A percentile compares a stretch with the other conserved stretches of the same genome.
Conservation (phyloP, 495 filamentous ascomycete species). For the Parathielavia hyrcaniae region DNA sequence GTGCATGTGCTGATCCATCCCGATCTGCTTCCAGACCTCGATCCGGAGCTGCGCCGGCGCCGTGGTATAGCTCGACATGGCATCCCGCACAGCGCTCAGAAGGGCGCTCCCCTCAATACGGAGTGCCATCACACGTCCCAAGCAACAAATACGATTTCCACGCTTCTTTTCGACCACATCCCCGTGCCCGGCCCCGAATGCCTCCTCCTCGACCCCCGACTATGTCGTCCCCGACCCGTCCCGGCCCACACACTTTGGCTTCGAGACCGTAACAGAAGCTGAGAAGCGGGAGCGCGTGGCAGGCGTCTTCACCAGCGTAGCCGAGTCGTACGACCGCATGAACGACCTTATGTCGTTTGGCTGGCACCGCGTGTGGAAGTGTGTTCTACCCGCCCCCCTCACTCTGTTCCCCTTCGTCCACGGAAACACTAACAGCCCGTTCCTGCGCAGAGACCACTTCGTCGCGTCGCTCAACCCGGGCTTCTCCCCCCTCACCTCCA, state of each 20-base stretch:
- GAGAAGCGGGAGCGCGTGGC: constrained; percentile 67
- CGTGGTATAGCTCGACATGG: constrained; percentile 20
- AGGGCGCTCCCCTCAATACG: constrained; percentile 22
- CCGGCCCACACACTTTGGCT: constrained; percentile 87
- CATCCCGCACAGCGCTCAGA: constrained; percentile 24
- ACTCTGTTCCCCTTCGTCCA: background rate
- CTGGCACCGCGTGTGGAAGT: constrained; percentile 94
- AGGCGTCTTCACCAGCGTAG: constrained; percentile 91
- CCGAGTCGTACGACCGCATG: constrained; percentile 87
- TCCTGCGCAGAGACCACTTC: constrained; percentile 67
- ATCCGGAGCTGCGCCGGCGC: constrained; percentile 8
- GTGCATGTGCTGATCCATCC: constrained; percentile 10
- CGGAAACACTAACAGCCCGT: constrained; percentile 13
- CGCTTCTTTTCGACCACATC: constrained; percentile 24
- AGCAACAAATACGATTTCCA: constrained; percentile 15
- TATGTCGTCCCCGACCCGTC: constrained; percentile 44
- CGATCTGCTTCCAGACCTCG: background rate
- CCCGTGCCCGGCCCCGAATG: constrained; percentile 10
- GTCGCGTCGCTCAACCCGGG: constrained; percentile 89
- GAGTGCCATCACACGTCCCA: constrained; percentile 7
- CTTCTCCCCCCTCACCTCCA: constrained; percentile 46
- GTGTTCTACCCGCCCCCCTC: constrained; percentile 13
- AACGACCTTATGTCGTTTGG: constrained; percentile 98
- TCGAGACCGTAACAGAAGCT: constrained; percentile 74
- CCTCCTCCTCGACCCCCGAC: constrained; percentile 25